phyloP scores from a whole-genome alignment of 192 early-diverging fungal genomes.

The Backusella australiensis region DNA sequence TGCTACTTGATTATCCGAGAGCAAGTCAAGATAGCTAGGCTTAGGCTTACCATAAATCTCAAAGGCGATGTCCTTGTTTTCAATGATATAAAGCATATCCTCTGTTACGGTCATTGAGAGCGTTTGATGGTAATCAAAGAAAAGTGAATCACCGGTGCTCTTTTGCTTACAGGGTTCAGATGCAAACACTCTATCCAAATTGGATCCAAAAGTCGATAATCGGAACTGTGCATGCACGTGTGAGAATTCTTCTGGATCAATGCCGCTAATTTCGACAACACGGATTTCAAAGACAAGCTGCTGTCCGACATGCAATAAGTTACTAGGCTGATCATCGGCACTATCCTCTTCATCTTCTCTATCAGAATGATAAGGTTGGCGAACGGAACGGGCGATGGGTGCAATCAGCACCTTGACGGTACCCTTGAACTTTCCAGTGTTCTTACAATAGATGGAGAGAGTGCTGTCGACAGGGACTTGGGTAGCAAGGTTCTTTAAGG shows the following conservation, averaged over 20 bases:
- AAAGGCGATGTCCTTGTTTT: slow-evolving; percentile 39
- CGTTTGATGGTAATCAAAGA: slow-evolving; percentile 56
- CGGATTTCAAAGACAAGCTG: slow-evolving; percentile 63
- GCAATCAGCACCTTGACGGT: slow-evolving; percentile 41
- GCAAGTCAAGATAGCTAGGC: slow-evolving; percentile 25
- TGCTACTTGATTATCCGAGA: background rate
- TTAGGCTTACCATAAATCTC: slow-evolving; percentile 51
- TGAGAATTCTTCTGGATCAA: slow-evolving; percentile 57
- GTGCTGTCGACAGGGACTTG: slow-evolving; percentile 42
- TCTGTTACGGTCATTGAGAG: slow-evolving; percentile 41
- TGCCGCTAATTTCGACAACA: slow-evolving; percentile 53
- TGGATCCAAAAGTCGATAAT: slow-evolving; percentile 55
- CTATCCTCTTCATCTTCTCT: background rate
- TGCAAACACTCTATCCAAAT: slow-evolving; percentile 50
- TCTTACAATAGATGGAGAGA: slow-evolving; percentile 40
- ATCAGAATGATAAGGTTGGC: background rate
- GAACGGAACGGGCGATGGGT: slow-evolving; percentile 30
- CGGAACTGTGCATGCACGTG: slow-evolving; percentile 74
- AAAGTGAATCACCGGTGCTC: slow-evolving; percentile 21
- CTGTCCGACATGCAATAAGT: slow-evolving; percentile 45
- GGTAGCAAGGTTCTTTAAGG: slow-evolving; percentile 39
- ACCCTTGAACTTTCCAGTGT: slow-evolving; percentile 41
- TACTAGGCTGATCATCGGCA: background rate
- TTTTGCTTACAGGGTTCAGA: slow-evolving; percentile 47
- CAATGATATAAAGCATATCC: slow-evolving; percentile 21